Percentiles rank a stretch among this genome's conserved stretches.
phyloP scores from a whole-genome alignment of 2,329 filamentous ascomycete species.

The Talaromyces piceae region DNA sequence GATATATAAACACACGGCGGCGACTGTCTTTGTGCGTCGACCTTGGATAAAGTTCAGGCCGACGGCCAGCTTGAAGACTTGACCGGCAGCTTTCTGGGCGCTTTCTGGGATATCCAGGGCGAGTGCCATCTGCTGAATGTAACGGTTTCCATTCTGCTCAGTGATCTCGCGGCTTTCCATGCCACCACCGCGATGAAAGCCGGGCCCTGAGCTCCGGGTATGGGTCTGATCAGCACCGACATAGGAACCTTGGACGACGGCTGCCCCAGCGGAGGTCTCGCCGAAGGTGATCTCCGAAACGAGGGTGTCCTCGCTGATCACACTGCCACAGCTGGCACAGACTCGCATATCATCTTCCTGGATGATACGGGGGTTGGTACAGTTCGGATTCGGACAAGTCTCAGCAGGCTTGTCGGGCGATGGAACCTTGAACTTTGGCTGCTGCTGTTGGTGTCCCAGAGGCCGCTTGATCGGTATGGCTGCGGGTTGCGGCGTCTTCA shows the following conservation, averaged over 20 bases:
- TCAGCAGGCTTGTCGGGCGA: conserved; percentile 19
- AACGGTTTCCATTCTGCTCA: conserved; percentile 37
- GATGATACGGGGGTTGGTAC: conserved; percentile 39
- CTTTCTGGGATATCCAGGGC: conserved; percentile 47
- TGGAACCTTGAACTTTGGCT: not conserved
- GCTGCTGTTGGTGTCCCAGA: conserved; percentile 12
- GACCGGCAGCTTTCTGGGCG: conserved; percentile 57
- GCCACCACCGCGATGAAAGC: conserved; percentile 40
- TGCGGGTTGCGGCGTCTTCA: conserved; percentile 28
- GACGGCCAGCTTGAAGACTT: conserved; percentile 69
- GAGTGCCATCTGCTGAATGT: conserved; percentile 36
- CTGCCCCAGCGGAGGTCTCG: conserved; percentile 76
- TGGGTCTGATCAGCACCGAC: conserved; percentile 80
- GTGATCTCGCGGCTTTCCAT: conserved; percentile 45
- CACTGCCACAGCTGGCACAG: conserved; percentile 76
- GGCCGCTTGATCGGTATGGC: conserved; percentile 31
- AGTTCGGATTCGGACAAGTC: conserved; percentile 39
- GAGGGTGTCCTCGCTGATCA: conserved; percentile 80
- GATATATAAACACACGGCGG: conserved; percentile 84
- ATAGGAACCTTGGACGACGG: conserved; percentile 83
- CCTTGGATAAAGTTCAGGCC: conserved; percentile 76
- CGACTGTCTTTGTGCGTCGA: conserved; percentile 74
- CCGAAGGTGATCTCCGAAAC: conserved; percentile 89
- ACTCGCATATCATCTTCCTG: conserved; percentile 45
- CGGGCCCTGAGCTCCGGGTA: conserved; percentile 52